phyloP scores from a whole-genome alignment of 2,329 filamentous ascomycete genomes.

The Arthrobotrys sphaeroides region DNA sequence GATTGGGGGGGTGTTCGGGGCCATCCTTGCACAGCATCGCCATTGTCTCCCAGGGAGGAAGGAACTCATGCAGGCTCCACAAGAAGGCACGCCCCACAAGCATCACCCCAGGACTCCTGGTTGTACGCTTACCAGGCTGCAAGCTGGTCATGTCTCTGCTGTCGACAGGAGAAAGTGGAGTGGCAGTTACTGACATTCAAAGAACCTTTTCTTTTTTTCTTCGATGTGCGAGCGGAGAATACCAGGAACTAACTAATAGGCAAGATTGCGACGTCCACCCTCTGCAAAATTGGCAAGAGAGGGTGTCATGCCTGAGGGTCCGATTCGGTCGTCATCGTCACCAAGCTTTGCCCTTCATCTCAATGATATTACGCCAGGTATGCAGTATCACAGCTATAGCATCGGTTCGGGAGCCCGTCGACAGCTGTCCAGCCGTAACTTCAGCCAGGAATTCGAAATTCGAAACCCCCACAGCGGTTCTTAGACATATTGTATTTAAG shows the following conservation, averaged over 20 bases:
- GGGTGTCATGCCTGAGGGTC: constrained; percentile 20
- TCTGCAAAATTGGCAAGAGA: constrained; percentile 45
- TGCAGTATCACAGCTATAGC: background rate
- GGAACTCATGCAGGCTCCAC: constrained; percentile 52
- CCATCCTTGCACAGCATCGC: constrained; percentile 42
- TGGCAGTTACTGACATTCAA: constrained; percentile 21
- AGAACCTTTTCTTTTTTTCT: constrained; percentile 10
- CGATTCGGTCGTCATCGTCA: constrained; percentile 8
- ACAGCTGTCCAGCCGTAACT: background rate
- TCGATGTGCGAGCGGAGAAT: constrained; percentile 18
- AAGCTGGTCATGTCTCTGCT: constrained; percentile 17
- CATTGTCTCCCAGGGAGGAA: constrained; percentile 50
- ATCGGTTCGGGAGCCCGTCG: background rate
- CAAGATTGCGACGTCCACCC: constrained; percentile 36
- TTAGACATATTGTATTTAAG: constrained; percentile 32
- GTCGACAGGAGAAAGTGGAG: constrained; percentile 14
- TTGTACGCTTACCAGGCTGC: constrained; percentile 53
- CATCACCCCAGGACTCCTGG: constrained; percentile 47
- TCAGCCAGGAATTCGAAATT: background rate
- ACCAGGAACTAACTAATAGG: constrained; percentile 33
- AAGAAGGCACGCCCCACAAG: constrained; percentile 49
- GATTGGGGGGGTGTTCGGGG: constrained; percentile 26
- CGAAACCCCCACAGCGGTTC: constrained; percentile 26
- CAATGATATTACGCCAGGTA: constrained; percentile 9
- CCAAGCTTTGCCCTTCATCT: constrained; percentile 12